These are phyloP conservation scores for Dissophora globulifera DNA, from an alignment of 192 early-diverging fungal species.

Conservation along the genomic window DNA sequence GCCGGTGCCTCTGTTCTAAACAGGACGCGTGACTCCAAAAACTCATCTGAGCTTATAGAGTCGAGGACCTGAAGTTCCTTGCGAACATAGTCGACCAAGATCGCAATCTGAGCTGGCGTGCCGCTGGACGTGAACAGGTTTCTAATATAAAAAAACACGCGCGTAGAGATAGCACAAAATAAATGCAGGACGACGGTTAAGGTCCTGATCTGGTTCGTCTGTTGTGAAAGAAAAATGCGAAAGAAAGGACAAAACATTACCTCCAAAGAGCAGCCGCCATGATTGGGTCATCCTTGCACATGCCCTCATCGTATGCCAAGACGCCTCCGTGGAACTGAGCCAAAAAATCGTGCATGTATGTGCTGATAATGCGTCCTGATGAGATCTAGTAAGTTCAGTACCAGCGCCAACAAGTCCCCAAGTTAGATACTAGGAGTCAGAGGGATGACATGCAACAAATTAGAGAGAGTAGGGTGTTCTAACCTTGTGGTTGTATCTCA, in stretches of 20 bases:
- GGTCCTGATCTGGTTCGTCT: too few species aligned
- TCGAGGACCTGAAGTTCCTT: conserved; percentile 53
- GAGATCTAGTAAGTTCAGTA: too few species aligned
- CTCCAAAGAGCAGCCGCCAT: conserved; percentile 92
- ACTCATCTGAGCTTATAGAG: conserved; percentile 38
- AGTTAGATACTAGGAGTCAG: too few species aligned
- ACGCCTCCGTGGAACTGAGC: conserved; percentile 88
- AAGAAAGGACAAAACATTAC: too few species aligned
- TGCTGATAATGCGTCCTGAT: conserved; percentile 76
- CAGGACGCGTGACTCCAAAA: conserved; percentile 36
- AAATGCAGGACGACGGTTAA: too few species aligned
- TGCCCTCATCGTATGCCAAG: conserved; percentile 92
- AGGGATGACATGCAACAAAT: background rate
- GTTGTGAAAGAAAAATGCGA: too few species aligned
- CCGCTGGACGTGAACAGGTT: conserved; percentile 55
- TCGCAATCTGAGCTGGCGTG: conserved; percentile 45
- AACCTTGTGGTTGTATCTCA: conserved; percentile 83
- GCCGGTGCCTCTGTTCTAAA: conserved; percentile 40
- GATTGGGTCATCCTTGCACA: conserved; percentile 86
- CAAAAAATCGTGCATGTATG: conserved; percentile 84
- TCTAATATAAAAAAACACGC: too few species aligned
- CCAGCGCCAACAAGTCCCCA: too few species aligned
- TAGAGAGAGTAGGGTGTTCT: too few species aligned
- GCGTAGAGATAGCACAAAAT: too few species aligned
- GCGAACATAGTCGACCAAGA: conserved; percentile 55